Conservation (phyloP, 768 basidiomycete genomes). For the Hypholoma fasciculare region DNA sequence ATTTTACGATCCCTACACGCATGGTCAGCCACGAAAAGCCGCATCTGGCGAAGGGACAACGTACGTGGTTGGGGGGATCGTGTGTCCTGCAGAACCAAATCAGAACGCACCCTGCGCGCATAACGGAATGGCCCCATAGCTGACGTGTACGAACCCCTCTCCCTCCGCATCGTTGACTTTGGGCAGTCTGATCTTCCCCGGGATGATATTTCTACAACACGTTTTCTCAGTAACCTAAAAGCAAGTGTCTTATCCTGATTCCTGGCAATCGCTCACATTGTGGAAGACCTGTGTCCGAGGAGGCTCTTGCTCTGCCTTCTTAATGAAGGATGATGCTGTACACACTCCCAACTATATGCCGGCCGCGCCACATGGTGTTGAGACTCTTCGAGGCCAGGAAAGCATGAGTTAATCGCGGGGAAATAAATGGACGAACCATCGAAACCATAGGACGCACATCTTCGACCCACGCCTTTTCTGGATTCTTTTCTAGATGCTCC, state of each 20-base stretch:
- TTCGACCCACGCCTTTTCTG: not conserved
- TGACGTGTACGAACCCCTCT: conserved; percentile 68
- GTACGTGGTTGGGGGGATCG: conserved; percentile 70
- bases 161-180: conserved; percentile 63
- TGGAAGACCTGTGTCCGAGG: not conserved
- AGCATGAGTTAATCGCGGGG: no score
- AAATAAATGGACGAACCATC: not conserved
- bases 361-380: no score
- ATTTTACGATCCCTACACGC: conserved; percentile 57
- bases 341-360: no score
- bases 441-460: not conserved
- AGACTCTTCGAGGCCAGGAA: no score
- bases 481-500: not conserved
- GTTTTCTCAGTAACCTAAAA: not conserved
- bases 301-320: not conserved
- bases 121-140: conserved; percentile 38
- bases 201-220: conserved; percentile 39
- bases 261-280: not conserved
- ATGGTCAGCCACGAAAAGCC: not conserved
- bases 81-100: conserved; percentile 52
- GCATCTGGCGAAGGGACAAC: conserved; percentile 15
- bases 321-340: not conserved
- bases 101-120: not conserved
- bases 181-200: conserved; percentile 76
- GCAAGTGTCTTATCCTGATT: not conserved